Evolutionary conservation across 73 alveolate species (phyloP).

Genomic region (Paramecium sexaurelia): DNA sequence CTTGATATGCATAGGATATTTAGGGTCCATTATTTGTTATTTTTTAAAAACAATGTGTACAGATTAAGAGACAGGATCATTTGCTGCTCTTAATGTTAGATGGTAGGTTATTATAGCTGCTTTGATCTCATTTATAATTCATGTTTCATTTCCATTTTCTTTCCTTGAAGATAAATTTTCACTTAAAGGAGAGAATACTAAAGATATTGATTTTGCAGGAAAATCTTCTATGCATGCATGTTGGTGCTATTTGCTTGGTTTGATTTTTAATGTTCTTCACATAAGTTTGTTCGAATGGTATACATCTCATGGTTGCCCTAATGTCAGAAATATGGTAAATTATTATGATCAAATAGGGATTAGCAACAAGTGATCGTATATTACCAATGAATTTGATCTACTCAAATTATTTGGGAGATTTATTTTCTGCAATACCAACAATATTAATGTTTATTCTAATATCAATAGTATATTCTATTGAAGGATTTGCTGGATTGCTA

Average conservation of each 20-base stretch:
- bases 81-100: constrained; percentile 44
- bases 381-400: constrained; percentile 42
- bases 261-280: constrained; percentile 14
- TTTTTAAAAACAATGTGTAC: constrained; percentile 6
- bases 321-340: constrained; percentile 57
- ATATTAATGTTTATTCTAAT: not conserved
- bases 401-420: constrained; percentile 51
- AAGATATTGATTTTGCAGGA: not conserved
- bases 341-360: constrained; percentile 12
- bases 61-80: constrained; percentile 53
- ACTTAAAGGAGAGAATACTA: not conserved
- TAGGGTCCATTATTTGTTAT: not conserved
- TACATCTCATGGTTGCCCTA: constrained; percentile 52
- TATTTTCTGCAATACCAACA: constrained; percentile 10
- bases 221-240: not conserved
- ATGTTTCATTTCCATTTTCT: not conserved
- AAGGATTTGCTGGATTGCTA: constrained; percentile 33
- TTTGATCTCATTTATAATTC: not conserved
- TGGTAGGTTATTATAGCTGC: constrained; percentile 59
- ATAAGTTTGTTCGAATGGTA: constrained; percentile 49
- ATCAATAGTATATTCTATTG: not conserved
- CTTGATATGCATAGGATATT: constrained; percentile 4
- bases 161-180: not conserved
- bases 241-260: constrained; percentile 31
- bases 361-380: constrained; percentile 33